A percentile compares a stretch with the other conserved stretches of the same genome.
These are phyloP conservation scores for Allantophomopsis lycopodina DNA, from an alignment of 2,329 filamentous ascomycete species.

Conservation along the genomic window DNA sequence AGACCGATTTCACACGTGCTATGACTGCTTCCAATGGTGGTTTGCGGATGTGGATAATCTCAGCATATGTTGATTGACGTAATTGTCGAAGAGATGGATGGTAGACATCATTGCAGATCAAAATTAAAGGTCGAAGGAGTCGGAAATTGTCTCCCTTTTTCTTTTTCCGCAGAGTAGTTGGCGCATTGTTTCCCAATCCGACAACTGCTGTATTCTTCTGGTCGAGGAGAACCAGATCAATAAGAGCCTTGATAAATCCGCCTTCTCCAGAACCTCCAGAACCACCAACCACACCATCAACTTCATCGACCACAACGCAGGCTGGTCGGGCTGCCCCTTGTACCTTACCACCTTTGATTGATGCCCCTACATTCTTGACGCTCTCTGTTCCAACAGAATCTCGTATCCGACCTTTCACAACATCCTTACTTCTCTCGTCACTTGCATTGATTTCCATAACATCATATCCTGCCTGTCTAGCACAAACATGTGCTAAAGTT, in stretches of 20 bases:
- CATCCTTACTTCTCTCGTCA: slow-evolving; percentile 78
- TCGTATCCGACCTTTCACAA: slow-evolving; percentile 81
- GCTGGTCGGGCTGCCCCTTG: slow-evolving; percentile 71
- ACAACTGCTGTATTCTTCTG: slow-evolving; percentile 54
- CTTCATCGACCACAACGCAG: slow-evolving; percentile 91
- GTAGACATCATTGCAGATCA: slow-evolving; percentile 97
- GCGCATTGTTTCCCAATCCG: slow-evolving; percentile 16
- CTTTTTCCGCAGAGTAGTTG: slow-evolving; percentile 32
- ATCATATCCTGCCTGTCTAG: slow-evolving; percentile 88
- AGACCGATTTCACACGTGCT: slow-evolving; percentile 65
- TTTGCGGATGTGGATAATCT: slow-evolving; percentile 84
- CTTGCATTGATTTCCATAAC: slow-evolving; percentile 96
- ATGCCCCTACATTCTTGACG: slow-evolving; percentile 57
- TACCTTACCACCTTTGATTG: slow-evolving; percentile 34
- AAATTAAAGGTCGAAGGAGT: slow-evolving; percentile 73
- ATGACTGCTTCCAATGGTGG: slow-evolving; percentile 80
- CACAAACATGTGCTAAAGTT: slow-evolving; percentile 90
- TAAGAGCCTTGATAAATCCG: slow-evolving; percentile 87
- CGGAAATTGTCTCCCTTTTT: slow-evolving; percentile 79
- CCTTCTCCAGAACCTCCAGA: slow-evolving; percentile 70
- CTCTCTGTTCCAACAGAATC: slow-evolving; percentile 92
- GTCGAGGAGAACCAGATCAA: slow-evolving; percentile 77
- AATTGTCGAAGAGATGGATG: slow-evolving; percentile 77
- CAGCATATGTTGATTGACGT: slow-evolving; percentile 71
- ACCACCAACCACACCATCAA: slow-evolving; percentile 83